These are phyloP conservation scores for Cystofilobasidium bisporidii DNA, from an alignment of 768 basidiomycete species.

Conservation along the genomic window DNA sequence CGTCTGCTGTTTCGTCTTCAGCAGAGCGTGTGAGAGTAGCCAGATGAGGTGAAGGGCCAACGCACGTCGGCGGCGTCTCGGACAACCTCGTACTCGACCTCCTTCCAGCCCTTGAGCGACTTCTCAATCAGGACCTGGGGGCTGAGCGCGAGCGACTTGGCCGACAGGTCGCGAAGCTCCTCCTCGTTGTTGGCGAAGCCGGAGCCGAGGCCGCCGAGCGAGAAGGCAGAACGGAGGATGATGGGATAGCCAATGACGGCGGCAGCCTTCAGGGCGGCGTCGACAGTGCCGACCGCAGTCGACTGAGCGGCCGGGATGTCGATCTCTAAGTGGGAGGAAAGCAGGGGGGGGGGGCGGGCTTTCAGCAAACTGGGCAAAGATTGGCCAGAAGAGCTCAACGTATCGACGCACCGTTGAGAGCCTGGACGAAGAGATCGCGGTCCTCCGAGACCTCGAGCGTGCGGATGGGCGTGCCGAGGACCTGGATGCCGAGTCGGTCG, in stretches of 20 bases:
- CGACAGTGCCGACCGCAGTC: conserved; percentile 90
- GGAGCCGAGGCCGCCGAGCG: conserved; percentile 94
- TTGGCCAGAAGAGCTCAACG: too few species aligned
- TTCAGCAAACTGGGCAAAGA: background rate
- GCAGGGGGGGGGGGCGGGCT: background rate
- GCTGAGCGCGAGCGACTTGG: conserved; percentile 77
- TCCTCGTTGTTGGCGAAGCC: conserved; percentile 93
- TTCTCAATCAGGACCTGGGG: conserved; percentile 96
- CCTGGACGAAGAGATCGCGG: conserved; percentile 88
- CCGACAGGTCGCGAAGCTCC: conserved; percentile 86
- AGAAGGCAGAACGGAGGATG: conserved; percentile 87
- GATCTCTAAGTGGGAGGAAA: conserved; percentile 55
- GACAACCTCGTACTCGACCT: conserved; percentile 98
- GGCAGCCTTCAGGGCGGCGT: conserved; percentile 83
- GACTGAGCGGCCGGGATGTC: conserved; percentile 92
- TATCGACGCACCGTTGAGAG: conserved; percentile 67
- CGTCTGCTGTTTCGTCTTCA: too few species aligned
- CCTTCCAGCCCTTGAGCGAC: conserved; percentile 99
- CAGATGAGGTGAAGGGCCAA: too few species aligned
- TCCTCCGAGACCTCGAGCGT: conserved; percentile 97
- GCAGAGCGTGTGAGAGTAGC: too few species aligned
- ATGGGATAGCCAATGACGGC: conserved; percentile 91
- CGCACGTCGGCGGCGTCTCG: conserved; percentile 93
- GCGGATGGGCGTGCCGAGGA: conserved; percentile 87
- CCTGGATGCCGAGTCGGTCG: conserved; percentile 81